These are phyloP conservation scores for Sordariomycetes sp. DNA, from an alignment of 2,329 filamentous ascomycete species.

Conservation along the genomic window DNA sequence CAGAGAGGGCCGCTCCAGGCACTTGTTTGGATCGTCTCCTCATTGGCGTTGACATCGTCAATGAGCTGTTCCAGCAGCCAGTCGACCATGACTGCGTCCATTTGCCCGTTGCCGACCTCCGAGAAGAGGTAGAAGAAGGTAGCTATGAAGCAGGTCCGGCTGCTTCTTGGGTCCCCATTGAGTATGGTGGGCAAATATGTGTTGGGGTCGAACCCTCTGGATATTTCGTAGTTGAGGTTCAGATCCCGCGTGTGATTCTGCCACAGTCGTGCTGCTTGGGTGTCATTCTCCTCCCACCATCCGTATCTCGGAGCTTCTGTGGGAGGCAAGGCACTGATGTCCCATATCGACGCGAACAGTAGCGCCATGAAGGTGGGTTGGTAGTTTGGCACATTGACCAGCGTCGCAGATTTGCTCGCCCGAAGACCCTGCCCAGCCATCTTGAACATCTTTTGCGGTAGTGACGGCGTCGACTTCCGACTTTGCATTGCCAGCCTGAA, in stretches of 20 bases:
- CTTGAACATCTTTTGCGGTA: conserved; percentile 32
- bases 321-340: conserved; percentile 22
- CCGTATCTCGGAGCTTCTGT: conserved; percentile 23
- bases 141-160: conserved; percentile 34
- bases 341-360: conserved; percentile 33
- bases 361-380: conserved; percentile 35
- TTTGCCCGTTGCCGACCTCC: conserved; percentile 28
- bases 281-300: conserved; percentile 25
- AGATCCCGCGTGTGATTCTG: conserved; percentile 24
- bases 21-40: conserved; percentile 28
- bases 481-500: conserved; percentile 5
- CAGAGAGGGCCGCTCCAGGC: conserved; percentile 31
- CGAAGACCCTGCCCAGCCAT: conserved; percentile 31
- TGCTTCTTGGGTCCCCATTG: conserved; percentile 25
- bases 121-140: conserved; percentile 38
- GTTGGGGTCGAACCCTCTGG: conserved; percentile 19
- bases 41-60: conserved; percentile 30
- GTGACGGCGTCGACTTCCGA: conserved; percentile 10
- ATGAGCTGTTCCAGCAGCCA: conserved; percentile 36
- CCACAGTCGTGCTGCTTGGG: conserved; percentile 23
- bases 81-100: conserved; percentile 32
- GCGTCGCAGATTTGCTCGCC: conserved; percentile 26
- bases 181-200: conserved; percentile 23
- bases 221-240: conserved; percentile 26
- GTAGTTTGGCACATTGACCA: conserved; percentile 29